Percentiles rank a stretch among this genome's conserved stretches.
Evolutionary conservation across 2,329 filamentous ascomycete genomes (phyloP).

Genomic region (Penicillium sumatraense): DNA sequence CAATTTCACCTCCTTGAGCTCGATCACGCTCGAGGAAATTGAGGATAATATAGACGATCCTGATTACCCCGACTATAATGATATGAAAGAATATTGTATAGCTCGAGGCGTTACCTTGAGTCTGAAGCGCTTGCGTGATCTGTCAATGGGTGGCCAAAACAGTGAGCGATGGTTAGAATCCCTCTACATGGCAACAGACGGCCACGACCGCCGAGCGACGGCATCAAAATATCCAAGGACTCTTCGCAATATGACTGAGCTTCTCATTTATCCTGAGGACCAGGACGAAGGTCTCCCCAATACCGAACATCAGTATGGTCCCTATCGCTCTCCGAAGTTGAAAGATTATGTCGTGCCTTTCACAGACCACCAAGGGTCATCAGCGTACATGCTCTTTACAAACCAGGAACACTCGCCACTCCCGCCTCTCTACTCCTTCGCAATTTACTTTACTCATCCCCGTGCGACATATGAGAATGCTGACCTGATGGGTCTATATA

Average conservation of each 20-base stretch:
- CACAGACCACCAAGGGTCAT: background rate
- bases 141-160: no score
- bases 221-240: background rate
- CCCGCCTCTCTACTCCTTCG: background rate
- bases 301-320: background rate
- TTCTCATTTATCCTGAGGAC: background rate
- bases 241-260: background rate
- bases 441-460: background rate
- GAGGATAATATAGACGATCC: no score
- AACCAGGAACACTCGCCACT: background rate
- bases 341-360: background rate
- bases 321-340: background rate
- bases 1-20: no score
- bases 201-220: background rate
- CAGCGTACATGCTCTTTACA: background rate
- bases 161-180: no score
- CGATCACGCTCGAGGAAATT: no score
- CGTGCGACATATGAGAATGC: background rate
- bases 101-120: background rate
- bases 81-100: background rate
- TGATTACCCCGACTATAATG: no score
- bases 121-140: no score
- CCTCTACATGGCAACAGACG: background rate
- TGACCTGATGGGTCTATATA: background rate
- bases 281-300: background rate